phyloP scores from a whole-genome alignment of 768 basidiomycete species.

The Mrakia frigida region DNA sequence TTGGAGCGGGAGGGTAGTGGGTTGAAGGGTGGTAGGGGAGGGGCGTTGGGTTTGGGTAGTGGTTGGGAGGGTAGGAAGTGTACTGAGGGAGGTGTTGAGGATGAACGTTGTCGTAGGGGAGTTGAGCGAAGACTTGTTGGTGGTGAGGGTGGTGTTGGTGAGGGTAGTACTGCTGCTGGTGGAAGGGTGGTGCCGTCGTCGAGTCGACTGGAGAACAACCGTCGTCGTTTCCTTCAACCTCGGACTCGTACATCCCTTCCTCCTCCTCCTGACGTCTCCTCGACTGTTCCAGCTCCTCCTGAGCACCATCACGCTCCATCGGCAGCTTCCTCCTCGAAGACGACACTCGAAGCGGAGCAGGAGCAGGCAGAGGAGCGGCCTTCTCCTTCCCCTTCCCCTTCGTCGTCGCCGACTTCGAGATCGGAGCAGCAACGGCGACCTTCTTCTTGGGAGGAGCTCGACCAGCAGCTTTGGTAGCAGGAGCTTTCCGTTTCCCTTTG shows the following conservation, averaged over 20 bases:
- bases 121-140: not conserved
- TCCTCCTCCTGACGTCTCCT: not conserved
- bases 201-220: not conserved
- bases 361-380: not conserved
- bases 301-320: not conserved
- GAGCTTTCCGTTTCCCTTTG: not conserved
- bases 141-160: not conserved
- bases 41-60: not conserved
- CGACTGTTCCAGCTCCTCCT: not conserved
- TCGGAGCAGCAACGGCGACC: not conserved
- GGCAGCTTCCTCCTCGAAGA: not conserved
- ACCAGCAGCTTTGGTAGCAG: not conserved
- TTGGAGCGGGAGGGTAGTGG: not conserved
- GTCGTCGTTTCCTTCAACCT: not conserved
- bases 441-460: no score
- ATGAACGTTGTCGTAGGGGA: not conserved
- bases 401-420: no score
- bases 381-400: slow-evolving; percentile 1
- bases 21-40: not conserved
- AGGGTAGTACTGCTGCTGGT: not conserved
- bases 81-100: not conserved
- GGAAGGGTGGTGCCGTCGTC: not conserved
- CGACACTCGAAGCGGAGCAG: not conserved
- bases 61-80: not conserved
- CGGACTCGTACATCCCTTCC: not conserved